Evolutionary conservation across 163 green algal genomes (phyloP).

Genomic region (Chlorella variabilis): DNA sequence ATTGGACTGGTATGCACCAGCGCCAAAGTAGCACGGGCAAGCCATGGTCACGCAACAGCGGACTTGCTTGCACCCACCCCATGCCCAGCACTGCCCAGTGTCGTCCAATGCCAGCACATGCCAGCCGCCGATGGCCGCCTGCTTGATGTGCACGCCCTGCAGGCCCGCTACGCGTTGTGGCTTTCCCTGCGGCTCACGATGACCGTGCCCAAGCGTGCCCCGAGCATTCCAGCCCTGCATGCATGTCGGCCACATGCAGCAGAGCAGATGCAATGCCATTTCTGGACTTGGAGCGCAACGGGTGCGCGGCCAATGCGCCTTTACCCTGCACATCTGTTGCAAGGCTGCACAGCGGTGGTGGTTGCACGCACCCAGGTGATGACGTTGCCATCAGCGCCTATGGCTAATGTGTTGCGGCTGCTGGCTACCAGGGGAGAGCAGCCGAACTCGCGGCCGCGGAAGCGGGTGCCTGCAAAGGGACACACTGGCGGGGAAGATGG

Average conservation of each 20-base stretch:
- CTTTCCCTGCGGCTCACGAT: conserved; percentile 65
- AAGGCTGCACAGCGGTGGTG: too few relatives aligned
- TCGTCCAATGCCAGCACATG: conserved; percentile 88
- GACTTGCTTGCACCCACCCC: conserved; percentile 38
- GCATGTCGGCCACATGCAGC: not conserved
- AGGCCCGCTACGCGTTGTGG: conserved; percentile 71
- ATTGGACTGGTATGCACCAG: too few relatives aligned
- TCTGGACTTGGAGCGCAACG: too few relatives aligned
- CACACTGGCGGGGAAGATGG: not conserved
- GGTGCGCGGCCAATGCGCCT: too few relatives aligned
- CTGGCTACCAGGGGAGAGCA: conserved; percentile 74
- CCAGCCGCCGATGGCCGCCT: conserved; percentile 91
- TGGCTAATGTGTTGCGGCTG: conserved; percentile 81
- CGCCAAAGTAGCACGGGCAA: too few relatives aligned
- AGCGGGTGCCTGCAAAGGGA: conserved; percentile 45
- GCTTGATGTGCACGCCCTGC: conserved; percentile 66
- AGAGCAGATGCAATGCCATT: not conserved
- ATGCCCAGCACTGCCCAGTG: conserved; percentile 56
- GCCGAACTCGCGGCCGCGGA: conserved; percentile 64
- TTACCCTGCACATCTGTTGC: too few relatives aligned
- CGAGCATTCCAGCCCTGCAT: conserved; percentile 86
- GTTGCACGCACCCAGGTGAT: conserved; percentile 69
- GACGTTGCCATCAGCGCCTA: conserved; percentile 78
- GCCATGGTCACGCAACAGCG: too few relatives aligned
- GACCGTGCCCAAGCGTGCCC: conserved; percentile 82